Evolutionary conservation across 2,329 filamentous ascomycete species (phyloP).

Genomic region (Fusarium mundagurra): DNA sequence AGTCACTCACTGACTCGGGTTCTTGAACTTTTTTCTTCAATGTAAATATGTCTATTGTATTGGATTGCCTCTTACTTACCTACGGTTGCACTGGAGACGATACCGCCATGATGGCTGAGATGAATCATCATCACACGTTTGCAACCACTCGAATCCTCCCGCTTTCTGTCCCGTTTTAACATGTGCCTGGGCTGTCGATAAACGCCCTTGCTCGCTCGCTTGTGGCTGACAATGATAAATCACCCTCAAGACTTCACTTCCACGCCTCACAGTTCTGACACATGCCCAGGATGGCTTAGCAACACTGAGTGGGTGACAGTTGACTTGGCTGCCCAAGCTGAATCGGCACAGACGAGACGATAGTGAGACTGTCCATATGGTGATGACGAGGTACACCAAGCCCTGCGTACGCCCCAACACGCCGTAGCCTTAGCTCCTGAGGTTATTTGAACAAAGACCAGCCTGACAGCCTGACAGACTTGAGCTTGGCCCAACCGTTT

Average conservation of each 20-base stretch:
- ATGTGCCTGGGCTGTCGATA: background rate
- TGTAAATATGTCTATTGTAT: background rate
- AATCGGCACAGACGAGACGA: background rate
- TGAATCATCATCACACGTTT: conserved; percentile 9
- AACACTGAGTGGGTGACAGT: background rate
- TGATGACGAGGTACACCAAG: background rate
- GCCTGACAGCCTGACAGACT: background rate
- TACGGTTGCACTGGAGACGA: background rate
- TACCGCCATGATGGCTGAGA: background rate
- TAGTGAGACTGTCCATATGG: background rate
- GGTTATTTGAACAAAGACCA: conserved; percentile 22
- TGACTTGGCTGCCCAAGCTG: conserved; percentile 10
- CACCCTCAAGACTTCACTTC: background rate
- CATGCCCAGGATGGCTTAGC: conserved; percentile 32
- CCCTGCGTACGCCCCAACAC: conserved; percentile 14
- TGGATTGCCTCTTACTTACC: background rate
- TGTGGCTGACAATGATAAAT: conserved; percentile 21
- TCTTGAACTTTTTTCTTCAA: background rate
- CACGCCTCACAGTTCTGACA: conserved; percentile 21
- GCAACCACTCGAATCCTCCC: background rate
- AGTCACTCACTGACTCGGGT: background rate
- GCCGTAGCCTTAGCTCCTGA: conserved; percentile 16
- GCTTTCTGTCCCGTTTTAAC: background rate
- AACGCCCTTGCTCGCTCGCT: background rate
- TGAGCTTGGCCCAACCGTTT: conserved; percentile 26